Conservation (phyloP, 371 early-diverging fungal species). For the Chytridium lagenaria region DNA sequence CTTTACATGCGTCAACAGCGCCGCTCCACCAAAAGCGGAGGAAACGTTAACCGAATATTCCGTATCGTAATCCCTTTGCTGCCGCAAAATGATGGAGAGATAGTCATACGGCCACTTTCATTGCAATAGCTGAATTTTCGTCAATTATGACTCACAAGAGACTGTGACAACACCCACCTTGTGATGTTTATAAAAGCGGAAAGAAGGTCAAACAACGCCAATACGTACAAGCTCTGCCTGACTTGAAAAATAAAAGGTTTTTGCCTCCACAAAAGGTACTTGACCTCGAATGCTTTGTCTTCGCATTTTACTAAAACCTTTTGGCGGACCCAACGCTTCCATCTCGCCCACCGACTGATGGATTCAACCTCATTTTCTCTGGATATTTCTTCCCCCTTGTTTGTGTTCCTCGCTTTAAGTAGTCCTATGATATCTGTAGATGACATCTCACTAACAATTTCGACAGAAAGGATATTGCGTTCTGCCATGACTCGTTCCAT, state of each 20-base stretch:
- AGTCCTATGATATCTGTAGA: neutral
- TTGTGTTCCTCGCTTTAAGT: too few relatives aligned
- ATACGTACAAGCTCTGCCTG: neutral
- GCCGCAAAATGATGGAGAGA: slow-evolving; percentile 13
- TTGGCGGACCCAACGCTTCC: neutral
- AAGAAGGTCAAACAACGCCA: neutral
- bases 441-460: neutral
- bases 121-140: neutral
- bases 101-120: neutral
- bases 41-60: slow-evolving; percentile 3
- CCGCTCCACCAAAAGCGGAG: neutral
- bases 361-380: too few relatives aligned
- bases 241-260: neutral
- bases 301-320: neutral
- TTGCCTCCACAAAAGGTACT: neutral
- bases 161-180: too few relatives aligned
- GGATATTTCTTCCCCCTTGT: neutral
- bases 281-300: neutral
- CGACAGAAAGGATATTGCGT: neutral
- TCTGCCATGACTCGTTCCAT: neutral
- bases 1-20: neutral
- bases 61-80: neutral
- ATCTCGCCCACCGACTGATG: too few relatives aligned
- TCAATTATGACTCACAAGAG: neutral
- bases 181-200: neutral